Evolutionary conservation across 2,329 filamentous ascomycete genomes (phyloP).

Genomic region (Aspergillus felis): DNA sequence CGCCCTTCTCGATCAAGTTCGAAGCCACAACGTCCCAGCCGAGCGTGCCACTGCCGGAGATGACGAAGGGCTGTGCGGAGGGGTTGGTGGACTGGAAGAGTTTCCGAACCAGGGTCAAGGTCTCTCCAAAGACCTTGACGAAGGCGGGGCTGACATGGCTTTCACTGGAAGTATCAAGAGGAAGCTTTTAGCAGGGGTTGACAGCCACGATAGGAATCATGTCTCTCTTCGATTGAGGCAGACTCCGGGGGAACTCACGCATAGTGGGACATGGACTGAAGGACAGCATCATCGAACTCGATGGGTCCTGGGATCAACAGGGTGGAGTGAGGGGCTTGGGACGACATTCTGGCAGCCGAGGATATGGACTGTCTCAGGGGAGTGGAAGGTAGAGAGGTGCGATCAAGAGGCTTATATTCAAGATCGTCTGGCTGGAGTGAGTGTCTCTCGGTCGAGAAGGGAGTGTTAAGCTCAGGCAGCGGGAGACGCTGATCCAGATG

Average conservation of each 20-base stretch:
- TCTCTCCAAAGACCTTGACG: conserved; percentile 86
- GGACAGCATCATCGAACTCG: conserved; percentile 95
- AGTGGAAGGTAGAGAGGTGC: conserved; percentile 18
- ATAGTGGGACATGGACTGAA: conserved; percentile 94
- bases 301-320: conserved; percentile 96
- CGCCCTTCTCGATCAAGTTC: conserved; percentile 84
- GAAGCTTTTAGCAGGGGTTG: background rate
- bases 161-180: conserved; percentile 57
- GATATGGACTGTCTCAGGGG: conserved; percentile 14
- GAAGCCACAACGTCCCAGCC: conserved; percentile 97
- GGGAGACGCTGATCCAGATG: conserved; percentile 55
- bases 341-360: conserved; percentile 49
- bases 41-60: conserved; percentile 90
- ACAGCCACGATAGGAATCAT: background rate
- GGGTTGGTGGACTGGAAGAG: conserved; percentile 88
- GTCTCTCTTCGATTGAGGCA: background rate
- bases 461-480: conserved; percentile 58
- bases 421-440: conserved; percentile 51
- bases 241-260: conserved; percentile 29
- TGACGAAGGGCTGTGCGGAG: conserved; percentile 81
- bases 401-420: conserved; percentile 46
- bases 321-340: conserved; percentile 60
- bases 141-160: conserved; percentile 89
- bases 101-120: conserved; percentile 79
- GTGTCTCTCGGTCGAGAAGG: conserved; percentile 58